A percentile compares a stretch with the other conserved stretches of the same genome.
These are phyloP conservation scores for Begonia masoniana DNA, from an alignment of 306 rosid species.

Conservation along the genomic window DNA sequence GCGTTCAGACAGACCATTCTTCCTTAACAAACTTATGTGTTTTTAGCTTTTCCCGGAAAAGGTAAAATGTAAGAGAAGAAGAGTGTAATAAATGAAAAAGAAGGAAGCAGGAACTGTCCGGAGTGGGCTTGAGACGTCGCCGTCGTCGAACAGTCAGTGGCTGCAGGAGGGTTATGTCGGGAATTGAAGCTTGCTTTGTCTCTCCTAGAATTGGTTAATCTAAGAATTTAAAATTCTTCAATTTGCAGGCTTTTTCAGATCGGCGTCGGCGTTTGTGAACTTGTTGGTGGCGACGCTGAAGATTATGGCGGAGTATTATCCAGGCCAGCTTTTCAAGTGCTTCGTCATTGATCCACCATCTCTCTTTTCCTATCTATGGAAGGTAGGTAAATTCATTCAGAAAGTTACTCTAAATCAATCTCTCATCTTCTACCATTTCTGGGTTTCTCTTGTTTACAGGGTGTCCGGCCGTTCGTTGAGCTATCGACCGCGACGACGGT, in stretches of 20 bases:
- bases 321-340: conserved; percentile 49
- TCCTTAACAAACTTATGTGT: no score
- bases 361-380: conserved; percentile 82
- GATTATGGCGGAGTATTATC: conserved; percentile 68
- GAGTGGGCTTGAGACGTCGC: conserved; percentile 55
- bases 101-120: conserved; percentile 41
- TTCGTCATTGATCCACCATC: conserved; percentile 91
- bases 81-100: no score
- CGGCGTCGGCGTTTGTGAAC: conserved; percentile 88
- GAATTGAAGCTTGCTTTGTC: conserved; percentile 31
- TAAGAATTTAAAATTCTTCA: conserved; percentile 10
- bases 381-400: conserved; percentile 29
- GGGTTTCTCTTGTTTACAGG: conserved; percentile 27
- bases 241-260: conserved; percentile 77
- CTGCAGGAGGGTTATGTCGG: conserved; percentile 51
- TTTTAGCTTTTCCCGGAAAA: no score
- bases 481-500: conserved; percentile 47
- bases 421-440: no score
- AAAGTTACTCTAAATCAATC: no score
- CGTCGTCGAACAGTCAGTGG: conserved; percentile 13
- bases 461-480: conserved; percentile 80
- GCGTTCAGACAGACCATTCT: conserved; percentile 5
- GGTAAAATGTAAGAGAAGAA: no score
- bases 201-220: conserved; percentile 23
- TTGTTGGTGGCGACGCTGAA: conserved; percentile 52